A percentile compares a stretch with the other conserved stretches of the same genome.
phyloP scores from a whole-genome alignment of 257 asterid species.

The Lantana camara region DNA sequence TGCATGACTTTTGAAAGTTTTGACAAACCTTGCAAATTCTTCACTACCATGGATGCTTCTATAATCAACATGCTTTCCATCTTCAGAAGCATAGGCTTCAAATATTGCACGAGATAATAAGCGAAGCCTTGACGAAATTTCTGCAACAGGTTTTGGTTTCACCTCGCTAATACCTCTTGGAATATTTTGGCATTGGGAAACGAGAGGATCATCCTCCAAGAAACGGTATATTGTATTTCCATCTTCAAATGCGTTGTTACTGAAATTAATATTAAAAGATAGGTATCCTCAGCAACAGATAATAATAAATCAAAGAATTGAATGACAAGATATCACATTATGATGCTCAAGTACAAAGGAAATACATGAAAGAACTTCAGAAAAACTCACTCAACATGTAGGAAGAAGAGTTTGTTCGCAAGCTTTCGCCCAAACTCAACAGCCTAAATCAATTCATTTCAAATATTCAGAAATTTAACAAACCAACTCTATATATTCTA shows the following conservation, averaged over 20 bases:
- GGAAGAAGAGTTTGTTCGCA: conserved; percentile 68
- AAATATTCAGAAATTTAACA: conserved; percentile 9
- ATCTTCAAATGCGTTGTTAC: conserved; percentile 79
- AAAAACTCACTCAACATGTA: conserved; percentile 71
- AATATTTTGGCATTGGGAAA: conserved; percentile 80
- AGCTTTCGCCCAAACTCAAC: conserved; percentile 90
- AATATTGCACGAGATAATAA: conserved; percentile 60
- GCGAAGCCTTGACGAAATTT: conserved; percentile 79
- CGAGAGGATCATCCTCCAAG: conserved; percentile 77
- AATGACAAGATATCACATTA: background rate
- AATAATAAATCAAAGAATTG: conserved; percentile 7
- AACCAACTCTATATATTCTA: background rate
- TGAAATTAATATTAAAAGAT: conserved; percentile 30
- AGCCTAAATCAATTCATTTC: conserved; percentile 54
- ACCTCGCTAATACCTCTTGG: conserved; percentile 81
- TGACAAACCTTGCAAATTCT: conserved; percentile 83
- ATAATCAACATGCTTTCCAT: conserved; percentile 76
- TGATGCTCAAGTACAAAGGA: conserved; percentile 3
- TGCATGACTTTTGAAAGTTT: background rate
- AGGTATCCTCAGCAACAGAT: conserved; percentile 25
- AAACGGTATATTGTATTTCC: conserved; percentile 80
- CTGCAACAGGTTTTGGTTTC: conserved; percentile 79
- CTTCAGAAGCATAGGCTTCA: conserved; percentile 84
- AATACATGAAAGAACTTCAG: conserved; percentile 13
- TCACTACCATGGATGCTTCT: conserved; percentile 88